Conservation (phyloP, 352 stramenopile species). For the Pythium folliculosum region DNA sequence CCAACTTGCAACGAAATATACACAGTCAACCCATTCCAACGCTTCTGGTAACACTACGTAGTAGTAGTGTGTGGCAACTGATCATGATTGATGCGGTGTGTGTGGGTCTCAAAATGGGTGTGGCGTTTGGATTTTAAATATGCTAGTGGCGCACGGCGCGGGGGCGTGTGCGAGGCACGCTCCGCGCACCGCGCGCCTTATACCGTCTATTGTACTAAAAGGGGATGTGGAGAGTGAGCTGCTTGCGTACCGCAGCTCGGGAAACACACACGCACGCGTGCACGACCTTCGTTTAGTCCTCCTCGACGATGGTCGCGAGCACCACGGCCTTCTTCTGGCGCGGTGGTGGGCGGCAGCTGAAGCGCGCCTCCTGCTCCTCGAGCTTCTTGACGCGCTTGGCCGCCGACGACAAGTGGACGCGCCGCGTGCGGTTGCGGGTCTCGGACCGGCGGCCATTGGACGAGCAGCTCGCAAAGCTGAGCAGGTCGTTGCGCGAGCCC, state of each 20-base stretch:
- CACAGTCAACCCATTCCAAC: too few species aligned
- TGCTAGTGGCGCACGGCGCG: too few species aligned
- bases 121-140: too few species aligned
- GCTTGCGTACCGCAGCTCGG: slow-evolving; percentile 10
- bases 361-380: slow-evolving; percentile 79
- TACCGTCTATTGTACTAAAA: too few species aligned
- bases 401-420: slow-evolving; percentile 77
- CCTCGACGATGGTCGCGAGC: slow-evolving; percentile 45
- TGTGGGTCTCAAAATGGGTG: not conserved
- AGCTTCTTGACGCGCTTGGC: slow-evolving; percentile 83
- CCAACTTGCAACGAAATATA: too few species aligned
- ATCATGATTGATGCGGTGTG: not conserved
- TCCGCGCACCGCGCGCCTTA: too few species aligned
- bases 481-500: slow-evolving; percentile 65
- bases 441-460: slow-evolving; percentile 42
- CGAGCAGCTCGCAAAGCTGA: slow-evolving; percentile 59
- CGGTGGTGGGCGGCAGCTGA: slow-evolving; percentile 37
- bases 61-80: too few species aligned
- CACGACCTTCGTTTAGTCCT: not conserved
- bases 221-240: not conserved
- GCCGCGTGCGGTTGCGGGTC: slow-evolving; percentile 45
- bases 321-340: slow-evolving; percentile 40
- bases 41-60: too few species aligned
- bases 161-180: too few species aligned
- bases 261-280: not conserved